A percentile compares a stretch with the other conserved stretches of the same genome.
These are phyloP conservation scores for Sesbania bispinosa DNA, from an alignment of 306 rosid genomes.

Conservation along the genomic window DNA sequence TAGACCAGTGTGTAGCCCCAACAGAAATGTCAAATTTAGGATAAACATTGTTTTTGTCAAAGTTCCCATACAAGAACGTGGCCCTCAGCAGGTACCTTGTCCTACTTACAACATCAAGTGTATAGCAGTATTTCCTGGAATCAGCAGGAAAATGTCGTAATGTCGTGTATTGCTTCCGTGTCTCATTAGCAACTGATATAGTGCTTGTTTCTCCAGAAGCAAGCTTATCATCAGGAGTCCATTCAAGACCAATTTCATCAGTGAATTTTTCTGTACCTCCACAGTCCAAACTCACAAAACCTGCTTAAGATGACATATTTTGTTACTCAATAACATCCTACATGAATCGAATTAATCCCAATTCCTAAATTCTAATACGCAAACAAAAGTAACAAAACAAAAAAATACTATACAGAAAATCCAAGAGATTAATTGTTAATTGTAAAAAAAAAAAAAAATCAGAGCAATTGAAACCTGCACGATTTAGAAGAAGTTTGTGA, in stretches of 20 bases:
- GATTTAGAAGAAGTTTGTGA: too few species aligned
- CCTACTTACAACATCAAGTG: constrained; percentile 70
- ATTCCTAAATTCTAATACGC: not conserved
- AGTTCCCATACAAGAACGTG: constrained; percentile 91
- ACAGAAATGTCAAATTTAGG: constrained; percentile 88
- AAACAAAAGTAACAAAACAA: not conserved
- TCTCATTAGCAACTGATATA: constrained; percentile 67
- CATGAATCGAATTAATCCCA: not conserved
- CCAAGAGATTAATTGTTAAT: not conserved
- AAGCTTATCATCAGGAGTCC: constrained; percentile 68
- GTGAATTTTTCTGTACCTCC: constrained; percentile 71
- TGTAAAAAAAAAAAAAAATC: not conserved
- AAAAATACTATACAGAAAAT: not conserved
- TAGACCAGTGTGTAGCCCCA: constrained; percentile 91
- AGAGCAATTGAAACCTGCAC: too few species aligned
- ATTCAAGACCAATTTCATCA: constrained; percentile 73
- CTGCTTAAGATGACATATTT: constrained; percentile 38
- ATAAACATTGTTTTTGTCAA: constrained; percentile 79
- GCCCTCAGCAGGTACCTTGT: constrained; percentile 86
- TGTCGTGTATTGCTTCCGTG: constrained; percentile 64
- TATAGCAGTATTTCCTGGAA: constrained; percentile 86
- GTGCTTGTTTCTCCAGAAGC: constrained; percentile 52
- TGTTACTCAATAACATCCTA: not conserved
- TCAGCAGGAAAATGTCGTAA: constrained; percentile 86
- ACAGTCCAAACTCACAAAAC: constrained; percentile 93